Conservation (phyloP, 805 yeast species). For the Ogataea salicorniae region DNA sequence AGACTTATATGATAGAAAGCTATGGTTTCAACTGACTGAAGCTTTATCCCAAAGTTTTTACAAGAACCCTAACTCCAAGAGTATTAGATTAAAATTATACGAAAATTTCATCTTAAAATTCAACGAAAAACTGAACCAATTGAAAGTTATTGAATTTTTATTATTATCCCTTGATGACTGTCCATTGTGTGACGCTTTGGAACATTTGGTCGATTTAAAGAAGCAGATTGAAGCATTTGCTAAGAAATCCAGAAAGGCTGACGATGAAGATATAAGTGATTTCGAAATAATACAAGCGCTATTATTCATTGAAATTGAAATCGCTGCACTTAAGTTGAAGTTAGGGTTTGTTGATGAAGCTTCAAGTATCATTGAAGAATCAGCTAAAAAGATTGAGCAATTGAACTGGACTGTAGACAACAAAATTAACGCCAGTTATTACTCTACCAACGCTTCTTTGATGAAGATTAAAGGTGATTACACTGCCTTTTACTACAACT, state of each 20-base stretch:
- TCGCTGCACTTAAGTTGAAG: constrained; percentile 63
- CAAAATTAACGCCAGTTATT: constrained; percentile 76
- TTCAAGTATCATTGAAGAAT: constrained; percentile 59
- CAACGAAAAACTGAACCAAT: constrained; percentile 66
- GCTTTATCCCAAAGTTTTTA: constrained; percentile 56
- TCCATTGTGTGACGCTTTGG: constrained; percentile 44
- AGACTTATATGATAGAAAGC: constrained; percentile 78
- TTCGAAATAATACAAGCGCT: constrained; percentile 43
- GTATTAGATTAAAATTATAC: constrained; percentile 61
- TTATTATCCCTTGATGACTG: constrained; percentile 44
- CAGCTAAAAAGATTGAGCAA: constrained; percentile 52
- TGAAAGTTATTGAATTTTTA: constrained; percentile 73
- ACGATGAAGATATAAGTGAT: constrained; percentile 29
- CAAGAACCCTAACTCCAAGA: constrained; percentile 43
- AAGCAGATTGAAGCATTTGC: constrained; percentile 40
- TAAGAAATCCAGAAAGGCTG: constrained; percentile 28
- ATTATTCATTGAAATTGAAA: constrained; percentile 60
- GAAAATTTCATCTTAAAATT: constrained; percentile 65
- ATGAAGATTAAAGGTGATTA: constrained; percentile 73
- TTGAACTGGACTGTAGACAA: constrained; percentile 48
- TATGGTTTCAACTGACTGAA: constrained; percentile 92
- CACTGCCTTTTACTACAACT: constrained; percentile 74
- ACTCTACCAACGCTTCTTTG: constrained; percentile 72
- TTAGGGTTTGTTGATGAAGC: constrained; percentile 52
- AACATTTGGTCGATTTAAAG: constrained; percentile 40